Evolutionary conservation across 257 asterid genomes (phyloP).

Genomic region (Dorcoceras hygrometricum): DNA sequence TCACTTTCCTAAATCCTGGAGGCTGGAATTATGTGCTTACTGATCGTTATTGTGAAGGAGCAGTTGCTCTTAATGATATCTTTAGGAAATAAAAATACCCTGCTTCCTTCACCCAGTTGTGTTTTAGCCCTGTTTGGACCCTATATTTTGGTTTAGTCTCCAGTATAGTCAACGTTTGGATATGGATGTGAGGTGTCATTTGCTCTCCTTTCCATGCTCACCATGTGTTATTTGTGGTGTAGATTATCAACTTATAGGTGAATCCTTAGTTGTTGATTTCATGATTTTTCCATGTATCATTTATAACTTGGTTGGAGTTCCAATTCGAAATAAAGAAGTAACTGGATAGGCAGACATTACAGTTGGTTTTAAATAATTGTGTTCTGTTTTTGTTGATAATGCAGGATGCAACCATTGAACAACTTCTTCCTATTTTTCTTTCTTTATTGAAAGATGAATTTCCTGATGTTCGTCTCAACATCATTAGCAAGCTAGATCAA

Average conservation of each 20-base stretch:
- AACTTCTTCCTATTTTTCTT: constrained; percentile 86
- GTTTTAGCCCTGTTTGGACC: background rate
- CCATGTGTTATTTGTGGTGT: background rate
- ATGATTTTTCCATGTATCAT: background rate
- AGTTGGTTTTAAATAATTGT: background rate
- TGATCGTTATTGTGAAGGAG: background rate
- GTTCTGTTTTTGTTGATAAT: constrained; percentile 18
- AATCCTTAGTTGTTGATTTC: background rate
- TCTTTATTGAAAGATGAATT: constrained; percentile 88
- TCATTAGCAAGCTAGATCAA: constrained; percentile 90
- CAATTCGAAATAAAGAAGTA: too few species aligned
- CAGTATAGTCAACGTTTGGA: background rate
- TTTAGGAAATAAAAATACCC: background rate
- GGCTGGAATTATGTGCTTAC: background rate
- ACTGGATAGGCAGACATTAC: background rate
- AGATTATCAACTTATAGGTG: background rate
- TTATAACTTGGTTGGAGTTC: too few species aligned
- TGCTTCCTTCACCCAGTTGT: background rate
- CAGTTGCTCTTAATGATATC: too few species aligned
- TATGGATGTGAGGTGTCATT: background rate
- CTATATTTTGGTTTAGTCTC: background rate
- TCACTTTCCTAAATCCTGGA: background rate
- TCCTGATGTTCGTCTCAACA: constrained; percentile 82
- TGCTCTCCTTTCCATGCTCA: background rate
- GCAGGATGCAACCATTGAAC: constrained; percentile 87